Percentiles rank a stretch among this genome's conserved stretches.
Evolutionary conservation across 1,284 basidiomycete genomes (phyloP).

Genomic region (Cutaneotrichosporon dermatis): DNA sequence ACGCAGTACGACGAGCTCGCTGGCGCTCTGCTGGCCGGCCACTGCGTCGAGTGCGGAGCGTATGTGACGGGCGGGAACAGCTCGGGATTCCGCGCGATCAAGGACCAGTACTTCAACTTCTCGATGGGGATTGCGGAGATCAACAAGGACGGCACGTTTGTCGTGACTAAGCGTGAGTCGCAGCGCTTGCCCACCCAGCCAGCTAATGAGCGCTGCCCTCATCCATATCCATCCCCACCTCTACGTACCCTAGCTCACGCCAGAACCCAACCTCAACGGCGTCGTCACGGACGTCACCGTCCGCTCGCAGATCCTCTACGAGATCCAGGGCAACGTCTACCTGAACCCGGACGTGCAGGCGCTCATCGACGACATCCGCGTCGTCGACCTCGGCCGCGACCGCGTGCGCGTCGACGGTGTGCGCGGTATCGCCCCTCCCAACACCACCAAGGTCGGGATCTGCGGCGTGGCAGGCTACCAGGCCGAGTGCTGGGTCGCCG

Average conservation of each 20-base stretch:
- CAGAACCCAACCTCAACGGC: conserved; percentile 13
- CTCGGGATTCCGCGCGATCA: conserved; percentile 24
- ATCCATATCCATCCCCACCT: too few relatives aligned
- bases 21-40: conserved; percentile 25
- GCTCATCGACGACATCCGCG: conserved; percentile 21
- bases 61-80: conserved; percentile 32
- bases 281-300: conserved; percentile 14
- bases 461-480: conserved; percentile 27
- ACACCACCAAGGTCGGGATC: conserved; percentile 31
- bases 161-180: conserved; percentile 24
- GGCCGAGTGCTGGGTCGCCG: conserved; percentile 22
- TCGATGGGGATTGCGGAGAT: conserved; percentile 34
- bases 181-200: too few relatives aligned
- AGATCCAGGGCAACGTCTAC: conserved; percentile 27
- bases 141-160: conserved; percentile 20
- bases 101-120: conserved; percentile 22
- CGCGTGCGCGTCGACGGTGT: conserved; percentile 25
- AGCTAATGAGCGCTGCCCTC: too few relatives aligned
- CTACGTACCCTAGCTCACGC: not conserved
- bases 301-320: conserved; percentile 20
- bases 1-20: conserved; percentile 23
- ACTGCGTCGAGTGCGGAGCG: conserved; percentile 23
- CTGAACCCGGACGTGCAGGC: conserved; percentile 32
- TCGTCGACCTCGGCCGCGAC: conserved; percentile 18
- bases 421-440: conserved; percentile 23